These are phyloP conservation scores for Capsicum pubescens DNA, from an alignment of 257 asterid species.

Conservation along the genomic window DNA sequence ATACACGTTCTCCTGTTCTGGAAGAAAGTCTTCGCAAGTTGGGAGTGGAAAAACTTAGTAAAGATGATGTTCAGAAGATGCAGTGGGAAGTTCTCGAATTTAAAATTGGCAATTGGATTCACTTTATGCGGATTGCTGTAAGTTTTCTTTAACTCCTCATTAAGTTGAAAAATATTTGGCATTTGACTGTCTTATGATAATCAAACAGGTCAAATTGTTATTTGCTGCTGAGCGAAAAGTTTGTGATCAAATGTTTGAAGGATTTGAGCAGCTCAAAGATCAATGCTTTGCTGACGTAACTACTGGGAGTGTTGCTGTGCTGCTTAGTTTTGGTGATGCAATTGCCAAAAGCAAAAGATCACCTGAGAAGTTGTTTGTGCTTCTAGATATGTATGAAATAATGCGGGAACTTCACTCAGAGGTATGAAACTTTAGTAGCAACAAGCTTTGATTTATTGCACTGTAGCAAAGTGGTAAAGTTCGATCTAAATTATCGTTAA, in stretches of 20 bases:
- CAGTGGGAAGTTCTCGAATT: constrained; percentile 99
- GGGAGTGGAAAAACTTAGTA: constrained; percentile 99
- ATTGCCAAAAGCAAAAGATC: constrained; percentile 99
- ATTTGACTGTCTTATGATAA: constrained; percentile 32
- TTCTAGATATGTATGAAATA: constrained; percentile 97
- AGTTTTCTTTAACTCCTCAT: constrained; percentile 38
- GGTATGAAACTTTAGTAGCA: constrained; percentile 50
- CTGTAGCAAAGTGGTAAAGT: constrained; percentile 21
- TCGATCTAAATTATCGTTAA: neutral
- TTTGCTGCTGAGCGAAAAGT: constrained; percentile 98
- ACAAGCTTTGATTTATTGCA: neutral
- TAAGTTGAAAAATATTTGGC: constrained; percentile 24
- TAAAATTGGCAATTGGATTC: constrained; percentile 99
- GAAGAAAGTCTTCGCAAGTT: constrained; percentile 96
- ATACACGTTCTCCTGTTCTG: constrained; percentile 83
- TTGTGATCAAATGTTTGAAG: constrained; percentile 92
- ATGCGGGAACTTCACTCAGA: constrained; percentile 97
- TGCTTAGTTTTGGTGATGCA: constrained; percentile 99
- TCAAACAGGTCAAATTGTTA: constrained; percentile 83
- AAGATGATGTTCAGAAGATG: constrained; percentile 99
- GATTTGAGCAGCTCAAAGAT: constrained; percentile 81
- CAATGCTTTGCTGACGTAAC: constrained; percentile 96
- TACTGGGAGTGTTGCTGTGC: constrained; percentile 83
- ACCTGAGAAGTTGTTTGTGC: constrained; percentile 96
- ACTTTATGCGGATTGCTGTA: constrained; percentile 99